These are phyloP conservation scores for Lentinula sp. DNA, from an alignment of 768 basidiomycete species.

Conservation along the genomic window DNA sequence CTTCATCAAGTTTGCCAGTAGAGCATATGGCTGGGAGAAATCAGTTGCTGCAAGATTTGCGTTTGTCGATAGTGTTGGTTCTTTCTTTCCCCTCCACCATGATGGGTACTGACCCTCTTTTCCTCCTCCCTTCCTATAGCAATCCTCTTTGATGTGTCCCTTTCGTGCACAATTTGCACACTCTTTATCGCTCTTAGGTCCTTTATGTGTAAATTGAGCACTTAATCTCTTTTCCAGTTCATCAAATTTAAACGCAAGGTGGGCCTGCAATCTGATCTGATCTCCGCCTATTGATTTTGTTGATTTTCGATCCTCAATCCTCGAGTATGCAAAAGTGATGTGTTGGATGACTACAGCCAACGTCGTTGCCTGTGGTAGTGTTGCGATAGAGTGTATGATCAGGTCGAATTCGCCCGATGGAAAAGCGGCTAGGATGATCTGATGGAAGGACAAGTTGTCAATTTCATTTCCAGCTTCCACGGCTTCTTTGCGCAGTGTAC, in stretches of 20 bases:
- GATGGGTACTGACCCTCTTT: neutral
- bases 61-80: neutral
- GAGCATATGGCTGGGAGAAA: neutral
- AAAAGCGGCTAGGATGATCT: too few relatives aligned
- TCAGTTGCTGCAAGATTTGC: neutral
- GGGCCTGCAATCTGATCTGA: neutral
- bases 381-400: too few relatives aligned
- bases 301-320: neutral
- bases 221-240: neutral
- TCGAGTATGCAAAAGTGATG: neutral
- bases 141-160: neutral
- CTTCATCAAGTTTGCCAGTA: neutral
- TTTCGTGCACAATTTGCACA: neutral
- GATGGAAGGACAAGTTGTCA: too few relatives aligned
- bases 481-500: too few relatives aligned
- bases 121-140: neutral
- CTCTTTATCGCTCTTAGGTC: neutral
- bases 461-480: too few relatives aligned
- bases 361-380: too few relatives aligned
- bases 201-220: neutral
- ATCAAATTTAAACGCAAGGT: neutral
- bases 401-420: too few relatives aligned
- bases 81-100: neutral
- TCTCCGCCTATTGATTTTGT: neutral
- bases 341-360: neutral